A percentile compares a stretch with the other conserved stretches of the same genome.
Conservation (phyloP, 768 basidiomycete genomes). For the Bullera alba region DNA sequence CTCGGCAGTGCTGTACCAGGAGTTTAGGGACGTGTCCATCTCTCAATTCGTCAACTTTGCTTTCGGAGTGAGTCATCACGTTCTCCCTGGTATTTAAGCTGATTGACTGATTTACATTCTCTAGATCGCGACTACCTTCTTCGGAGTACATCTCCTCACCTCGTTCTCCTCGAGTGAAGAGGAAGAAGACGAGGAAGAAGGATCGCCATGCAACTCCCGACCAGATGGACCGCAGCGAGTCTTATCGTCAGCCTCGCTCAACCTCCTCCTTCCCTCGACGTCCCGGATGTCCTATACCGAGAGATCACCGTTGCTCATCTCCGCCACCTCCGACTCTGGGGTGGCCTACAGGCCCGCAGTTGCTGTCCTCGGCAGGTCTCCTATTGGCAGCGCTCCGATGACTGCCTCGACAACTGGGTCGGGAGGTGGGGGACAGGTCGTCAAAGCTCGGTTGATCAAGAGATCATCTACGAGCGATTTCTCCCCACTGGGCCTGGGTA, state of each 20-base stretch:
- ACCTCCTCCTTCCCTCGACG: conserved; percentile 10
- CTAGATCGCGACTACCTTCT: conserved; percentile 64
- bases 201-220: background rate
- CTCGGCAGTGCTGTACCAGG: conserved; percentile 86
- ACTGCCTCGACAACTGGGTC: background rate
- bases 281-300: conserved; percentile 5
- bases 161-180: conserved; percentile 8
- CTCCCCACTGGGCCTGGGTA: conserved; percentile 18
- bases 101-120: background rate
- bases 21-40: conserved; percentile 75
- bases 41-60: conserved; percentile 33
- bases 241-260: conserved; percentile 15
- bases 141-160: conserved; percentile 82
- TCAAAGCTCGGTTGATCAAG: conserved; percentile 7
- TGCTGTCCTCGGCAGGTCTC: background rate
- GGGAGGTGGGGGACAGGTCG: background rate
- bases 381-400: background rate
- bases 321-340: background rate
- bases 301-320: conserved; percentile 21
- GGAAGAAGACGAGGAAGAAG: background rate
- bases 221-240: conserved; percentile 6
- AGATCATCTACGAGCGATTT: conserved; percentile 26
- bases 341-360: background rate
- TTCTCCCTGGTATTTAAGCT: background rate
- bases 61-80: conserved; percentile 31